phyloP scores from a whole-genome alignment of 139 green algal species.

The Chlorella vulgaris region DNA sequence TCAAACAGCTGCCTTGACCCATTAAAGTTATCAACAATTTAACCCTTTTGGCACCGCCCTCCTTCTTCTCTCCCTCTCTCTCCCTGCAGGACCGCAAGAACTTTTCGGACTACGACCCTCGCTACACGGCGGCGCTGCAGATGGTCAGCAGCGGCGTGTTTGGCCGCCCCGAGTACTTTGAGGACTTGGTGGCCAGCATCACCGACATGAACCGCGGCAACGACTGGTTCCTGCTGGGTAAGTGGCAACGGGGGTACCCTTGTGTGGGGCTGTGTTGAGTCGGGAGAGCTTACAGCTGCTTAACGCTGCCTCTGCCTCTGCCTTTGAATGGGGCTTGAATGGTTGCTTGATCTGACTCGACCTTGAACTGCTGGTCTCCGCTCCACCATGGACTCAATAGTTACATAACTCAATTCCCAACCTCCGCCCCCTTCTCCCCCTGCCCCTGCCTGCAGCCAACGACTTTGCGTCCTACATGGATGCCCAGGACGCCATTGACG shows the following conservation, averaged over 20 bases:
- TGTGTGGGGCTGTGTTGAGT: too few relatives aligned
- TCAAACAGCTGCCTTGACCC: too few relatives aligned
- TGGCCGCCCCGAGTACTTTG: conserved; percentile 90
- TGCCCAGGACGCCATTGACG: conserved; percentile 85
- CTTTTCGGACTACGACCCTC: conserved; percentile 80
- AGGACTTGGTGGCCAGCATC: conserved; percentile 87
- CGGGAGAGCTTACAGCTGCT: too few relatives aligned
- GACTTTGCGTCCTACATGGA: conserved; percentile 96
- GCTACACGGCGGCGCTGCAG: conserved; percentile 63
- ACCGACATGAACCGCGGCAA: conserved; percentile 85
- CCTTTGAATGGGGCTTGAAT: too few relatives aligned
- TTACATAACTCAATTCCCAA: conserved; percentile 86
- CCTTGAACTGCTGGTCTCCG: too few relatives aligned
- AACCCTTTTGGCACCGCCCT: not conserved
- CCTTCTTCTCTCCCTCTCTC: not conserved
- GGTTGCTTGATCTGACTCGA: too few relatives aligned
- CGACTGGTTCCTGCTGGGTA: conserved; percentile 96
- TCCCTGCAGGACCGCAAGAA: conserved; percentile 77
- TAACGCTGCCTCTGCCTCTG: too few relatives aligned
- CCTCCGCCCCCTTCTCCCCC: not conserved
- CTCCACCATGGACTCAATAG: too few relatives aligned
- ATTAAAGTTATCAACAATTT: too few relatives aligned
- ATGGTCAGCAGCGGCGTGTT: conserved; percentile 80
- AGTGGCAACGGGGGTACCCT: too few relatives aligned
- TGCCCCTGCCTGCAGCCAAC: conserved; percentile 47